Conservation (phyloP, 2,329 filamentous ascomycete genomes). For the Nigrospora sphaerica region DNA sequence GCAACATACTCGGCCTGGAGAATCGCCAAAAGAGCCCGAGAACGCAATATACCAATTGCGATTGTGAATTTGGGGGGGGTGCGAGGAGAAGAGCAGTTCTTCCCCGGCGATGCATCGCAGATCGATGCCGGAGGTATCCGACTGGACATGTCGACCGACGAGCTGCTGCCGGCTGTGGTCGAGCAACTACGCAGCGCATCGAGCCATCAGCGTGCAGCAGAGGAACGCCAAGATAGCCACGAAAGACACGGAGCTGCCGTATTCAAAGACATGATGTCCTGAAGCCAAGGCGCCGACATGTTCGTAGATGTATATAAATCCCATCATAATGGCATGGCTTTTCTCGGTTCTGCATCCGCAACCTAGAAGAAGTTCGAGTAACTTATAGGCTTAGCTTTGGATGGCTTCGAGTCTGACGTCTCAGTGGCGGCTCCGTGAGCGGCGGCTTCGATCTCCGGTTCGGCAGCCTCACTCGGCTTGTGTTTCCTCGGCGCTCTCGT, state of each 20-base stretch:
- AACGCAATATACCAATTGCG: conserved; percentile 76
- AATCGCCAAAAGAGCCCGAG: conserved; percentile 74
- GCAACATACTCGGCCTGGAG: conserved; percentile 96
- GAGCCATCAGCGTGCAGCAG: conserved; percentile 6
- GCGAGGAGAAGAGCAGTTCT: conserved; percentile 69
- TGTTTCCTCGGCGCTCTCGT: conserved; percentile 39
- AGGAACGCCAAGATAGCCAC: conserved; percentile 10
- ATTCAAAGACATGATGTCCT: conserved; percentile 58
- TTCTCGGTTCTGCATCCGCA: not conserved
- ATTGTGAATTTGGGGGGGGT: conserved; percentile 85
- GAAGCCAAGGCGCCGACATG: conserved; percentile 4
- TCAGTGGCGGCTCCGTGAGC: conserved; percentile 6
- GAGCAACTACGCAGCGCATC: conserved; percentile 35
- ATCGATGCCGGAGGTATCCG: conserved; percentile 45
- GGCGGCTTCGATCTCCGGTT: conserved; percentile 10
- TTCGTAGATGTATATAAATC: conserved; percentile 6
- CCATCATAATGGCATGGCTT: conserved; percentile 5
- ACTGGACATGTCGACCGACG: conserved; percentile 50
- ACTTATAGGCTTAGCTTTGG: conserved; percentile 15
- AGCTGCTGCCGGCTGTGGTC: conserved; percentile 50
- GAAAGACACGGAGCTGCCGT: conserved; percentile 24
- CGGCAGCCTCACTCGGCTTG: conserved; percentile 28
- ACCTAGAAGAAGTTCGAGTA: conserved; percentile 44
- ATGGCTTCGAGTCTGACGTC: conserved; percentile 7
- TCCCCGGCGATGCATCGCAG: conserved; percentile 44